phyloP scores from a whole-genome alignment of 192 early-diverging fungal genomes.

The Backusella liffmaniae region DNA sequence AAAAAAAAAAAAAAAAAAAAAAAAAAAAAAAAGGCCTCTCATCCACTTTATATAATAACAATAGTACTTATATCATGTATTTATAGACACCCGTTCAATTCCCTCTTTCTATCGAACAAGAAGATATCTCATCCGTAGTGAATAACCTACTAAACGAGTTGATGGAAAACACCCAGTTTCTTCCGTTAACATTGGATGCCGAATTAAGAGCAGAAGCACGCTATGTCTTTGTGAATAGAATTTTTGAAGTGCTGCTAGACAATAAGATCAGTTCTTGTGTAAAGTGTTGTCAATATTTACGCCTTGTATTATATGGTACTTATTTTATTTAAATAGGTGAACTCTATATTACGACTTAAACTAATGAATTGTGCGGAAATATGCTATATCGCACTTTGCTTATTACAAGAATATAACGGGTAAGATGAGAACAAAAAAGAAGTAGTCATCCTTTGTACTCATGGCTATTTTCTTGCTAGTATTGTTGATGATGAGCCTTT shows the following conservation, averaged over 20 bases:
- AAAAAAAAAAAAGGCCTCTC: not conserved
- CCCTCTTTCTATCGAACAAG: not conserved
- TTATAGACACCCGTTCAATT: not conserved
- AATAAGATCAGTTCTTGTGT: not conserved
- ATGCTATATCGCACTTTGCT: not conserved
- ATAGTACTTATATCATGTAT: not conserved
- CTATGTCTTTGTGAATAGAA: constrained; percentile 6
- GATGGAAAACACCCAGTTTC: not conserved
- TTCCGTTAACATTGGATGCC: not conserved
- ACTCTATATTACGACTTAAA: not conserved
- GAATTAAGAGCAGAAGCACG: constrained; percentile 1
- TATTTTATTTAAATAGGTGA: not conserved
- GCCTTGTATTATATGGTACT: not conserved
- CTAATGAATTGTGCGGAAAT: not conserved
- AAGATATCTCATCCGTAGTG: not conserved
- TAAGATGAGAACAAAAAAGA: not conserved
- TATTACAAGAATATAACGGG: not conserved
- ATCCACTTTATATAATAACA: not conserved
- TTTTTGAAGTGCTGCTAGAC: not conserved
- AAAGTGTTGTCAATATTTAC: not conserved
- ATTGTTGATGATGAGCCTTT: not conserved
- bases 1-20: not conserved
- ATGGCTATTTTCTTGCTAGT: not conserved
- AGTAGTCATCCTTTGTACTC: not conserved
- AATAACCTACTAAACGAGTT: not conserved